Percentiles rank a stretch among this genome's conserved stretches.
These are phyloP conservation scores for Cyberlindnera misumaiensis DNA, from an alignment of 805 yeast species.

Conservation along the genomic window DNA sequence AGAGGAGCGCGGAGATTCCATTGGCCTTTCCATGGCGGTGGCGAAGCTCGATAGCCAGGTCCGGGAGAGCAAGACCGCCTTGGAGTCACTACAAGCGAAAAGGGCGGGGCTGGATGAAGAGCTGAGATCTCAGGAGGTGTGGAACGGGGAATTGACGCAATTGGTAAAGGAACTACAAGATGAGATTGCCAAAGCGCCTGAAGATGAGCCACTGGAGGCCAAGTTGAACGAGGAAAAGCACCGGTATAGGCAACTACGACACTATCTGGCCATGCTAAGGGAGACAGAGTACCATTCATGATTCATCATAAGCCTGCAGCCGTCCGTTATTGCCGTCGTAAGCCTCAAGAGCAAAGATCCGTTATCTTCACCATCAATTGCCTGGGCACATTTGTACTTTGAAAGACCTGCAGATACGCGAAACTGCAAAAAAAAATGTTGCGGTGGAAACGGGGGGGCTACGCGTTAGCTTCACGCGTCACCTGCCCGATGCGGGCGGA, in stretches of 20 bases:
- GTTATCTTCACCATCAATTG: no score
- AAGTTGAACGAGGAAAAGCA: neutral
- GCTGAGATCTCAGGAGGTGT: slow-evolving; percentile 1
- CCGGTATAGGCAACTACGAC: neutral
- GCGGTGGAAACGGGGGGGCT: no score
- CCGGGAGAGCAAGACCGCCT: slow-evolving; percentile 4
- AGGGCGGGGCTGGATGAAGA: neutral
- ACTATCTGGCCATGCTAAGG: neutral
- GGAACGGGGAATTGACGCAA: slow-evolving; percentile 2
- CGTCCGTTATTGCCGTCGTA: no score
- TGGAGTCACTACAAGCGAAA: slow-evolving; percentile 1
- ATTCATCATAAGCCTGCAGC: no score
- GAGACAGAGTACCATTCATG: neutral
- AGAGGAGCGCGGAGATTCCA: slow-evolving; percentile 19
- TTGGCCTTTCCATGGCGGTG: slow-evolving; percentile 16
- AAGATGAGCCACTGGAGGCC: neutral
- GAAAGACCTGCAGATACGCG: no score
- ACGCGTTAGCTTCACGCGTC: no score
- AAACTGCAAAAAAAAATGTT: no score
- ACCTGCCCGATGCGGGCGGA: no score
- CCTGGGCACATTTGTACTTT: no score
- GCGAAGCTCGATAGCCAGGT: slow-evolving; percentile 12
- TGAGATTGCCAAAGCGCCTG: neutral
- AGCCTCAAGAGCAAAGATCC: no score
- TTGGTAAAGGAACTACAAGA: neutral